A percentile compares a stretch with the other conserved stretches of the same genome.
phyloP scores from a whole-genome alignment of 257 asterid genomes.

The Fraxinus quadrangulata region DNA sequence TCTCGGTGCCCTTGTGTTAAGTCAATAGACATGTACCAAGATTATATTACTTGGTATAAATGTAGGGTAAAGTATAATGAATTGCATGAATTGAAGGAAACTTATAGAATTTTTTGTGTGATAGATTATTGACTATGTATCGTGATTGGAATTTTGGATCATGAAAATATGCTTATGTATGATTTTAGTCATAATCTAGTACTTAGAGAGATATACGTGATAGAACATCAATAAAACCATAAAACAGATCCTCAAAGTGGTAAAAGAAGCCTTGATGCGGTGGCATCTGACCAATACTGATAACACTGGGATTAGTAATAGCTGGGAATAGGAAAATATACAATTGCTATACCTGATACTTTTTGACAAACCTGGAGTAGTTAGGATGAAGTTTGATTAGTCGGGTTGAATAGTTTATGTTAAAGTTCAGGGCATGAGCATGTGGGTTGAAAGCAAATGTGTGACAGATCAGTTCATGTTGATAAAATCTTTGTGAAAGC shows the following conservation, averaged over 20 bases:
- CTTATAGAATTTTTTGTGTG: not conserved
- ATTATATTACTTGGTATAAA: not conserved
- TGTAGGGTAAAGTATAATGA: not conserved
- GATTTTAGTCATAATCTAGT: not conserved
- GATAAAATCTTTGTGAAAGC: not conserved
- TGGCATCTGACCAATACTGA: not conserved
- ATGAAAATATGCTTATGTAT: not conserved
- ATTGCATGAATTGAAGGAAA: not conserved
- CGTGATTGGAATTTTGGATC: not conserved
- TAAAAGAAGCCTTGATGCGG: not conserved
- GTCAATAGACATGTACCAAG: not conserved
- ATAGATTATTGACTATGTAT: not conserved
- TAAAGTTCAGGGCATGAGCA: slow-evolving; percentile 3
- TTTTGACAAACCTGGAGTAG: not conserved
- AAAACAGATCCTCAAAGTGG: not conserved
- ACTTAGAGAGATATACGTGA: not conserved
- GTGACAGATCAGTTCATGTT: not conserved
- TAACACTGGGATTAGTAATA: not conserved
- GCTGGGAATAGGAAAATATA: not conserved
- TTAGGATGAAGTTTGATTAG: not conserved
- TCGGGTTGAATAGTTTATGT: not conserved
- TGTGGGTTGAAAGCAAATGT: not conserved
- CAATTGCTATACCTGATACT: not conserved
- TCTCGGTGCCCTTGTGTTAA: not conserved
- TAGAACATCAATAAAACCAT: not conserved